Evolutionary conservation across 495 filamentous ascomycete genomes (phyloP).

Genomic region (Friedmanniomyces simplex): DNA sequence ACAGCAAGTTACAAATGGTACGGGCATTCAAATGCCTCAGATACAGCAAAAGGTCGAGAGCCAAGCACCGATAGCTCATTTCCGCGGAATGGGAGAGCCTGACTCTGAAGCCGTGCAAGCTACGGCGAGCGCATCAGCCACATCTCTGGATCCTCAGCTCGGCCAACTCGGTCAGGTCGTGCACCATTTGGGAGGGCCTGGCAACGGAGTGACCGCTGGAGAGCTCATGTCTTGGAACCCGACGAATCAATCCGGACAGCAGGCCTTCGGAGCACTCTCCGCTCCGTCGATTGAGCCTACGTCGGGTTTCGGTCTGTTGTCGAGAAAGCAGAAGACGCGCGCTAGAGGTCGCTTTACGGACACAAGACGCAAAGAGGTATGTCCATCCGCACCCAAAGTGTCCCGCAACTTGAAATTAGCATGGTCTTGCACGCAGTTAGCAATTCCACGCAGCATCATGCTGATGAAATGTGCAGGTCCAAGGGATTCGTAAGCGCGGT

Average conservation of each 20-base stretch:
- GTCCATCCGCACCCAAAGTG: too few relatives aligned
- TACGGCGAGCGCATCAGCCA: neutral
- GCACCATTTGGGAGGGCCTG: neutral
- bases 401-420: too few relatives aligned
- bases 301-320: conserved; percentile 44
- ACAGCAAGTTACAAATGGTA: too few relatives aligned
- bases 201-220: neutral
- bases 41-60: too few relatives aligned
- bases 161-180: neutral
- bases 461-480: conserved; percentile 45
- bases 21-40: too few relatives aligned
- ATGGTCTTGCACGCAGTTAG: too few relatives aligned
- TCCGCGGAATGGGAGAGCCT: neutral
- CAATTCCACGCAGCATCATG: too few relatives aligned
- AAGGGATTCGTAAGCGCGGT: conserved; percentile 67
- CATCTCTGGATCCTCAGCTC: conserved; percentile 2
- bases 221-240: conserved; percentile 4
- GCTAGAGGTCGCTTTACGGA: conserved; percentile 60
- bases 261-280: neutral
- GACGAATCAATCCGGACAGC: neutral
- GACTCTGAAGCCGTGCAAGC: too few relatives aligned
- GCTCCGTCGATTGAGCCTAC: conserved; percentile 11
- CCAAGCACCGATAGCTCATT: too few relatives aligned
- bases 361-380: conserved; percentile 51
- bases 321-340: conserved; percentile 38